Conservation (phyloP, 352 stramenopile genomes). For the Globisporangium sylvaticum region DNA sequence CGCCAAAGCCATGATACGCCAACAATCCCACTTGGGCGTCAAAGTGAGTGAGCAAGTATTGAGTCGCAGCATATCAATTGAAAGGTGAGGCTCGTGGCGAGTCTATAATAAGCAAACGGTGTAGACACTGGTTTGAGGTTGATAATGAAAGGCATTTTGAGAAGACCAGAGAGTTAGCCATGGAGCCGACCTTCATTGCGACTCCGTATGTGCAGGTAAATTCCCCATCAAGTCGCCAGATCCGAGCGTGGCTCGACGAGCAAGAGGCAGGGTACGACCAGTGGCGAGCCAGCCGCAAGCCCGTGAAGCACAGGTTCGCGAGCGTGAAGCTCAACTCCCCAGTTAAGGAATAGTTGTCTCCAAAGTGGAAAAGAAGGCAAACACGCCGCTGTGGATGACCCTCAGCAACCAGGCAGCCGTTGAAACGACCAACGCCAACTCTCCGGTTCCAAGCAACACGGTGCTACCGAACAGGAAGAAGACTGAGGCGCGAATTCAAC, state of each 20-base stretch:
- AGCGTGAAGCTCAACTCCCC: slow-evolving; percentile 50
- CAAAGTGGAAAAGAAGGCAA: neutral
- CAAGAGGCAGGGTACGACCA: slow-evolving; percentile 43
- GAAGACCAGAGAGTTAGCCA: slow-evolving; percentile 14
- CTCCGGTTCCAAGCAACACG: neutral
- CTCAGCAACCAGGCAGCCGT: slow-evolving; percentile 11
- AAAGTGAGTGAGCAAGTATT: neutral
- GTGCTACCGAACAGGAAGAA: neutral
- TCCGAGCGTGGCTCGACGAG: slow-evolving; percentile 51
- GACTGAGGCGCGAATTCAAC: neutral
- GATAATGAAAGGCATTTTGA: slow-evolving; percentile 14
- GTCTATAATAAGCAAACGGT: slow-evolving; percentile 10
- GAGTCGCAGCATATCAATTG: neutral
- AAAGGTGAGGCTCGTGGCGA: neutral
- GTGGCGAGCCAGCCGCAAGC: slow-evolving; percentile 36
- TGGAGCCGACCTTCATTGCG: slow-evolving; percentile 53
- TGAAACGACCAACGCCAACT: neutral
- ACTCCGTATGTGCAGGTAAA: slow-evolving; percentile 45
- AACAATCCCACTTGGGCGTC: neutral
- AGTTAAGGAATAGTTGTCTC: slow-evolving; percentile 15
- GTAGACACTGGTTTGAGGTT: slow-evolving; percentile 5
- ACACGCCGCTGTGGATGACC: slow-evolving; percentile 22
- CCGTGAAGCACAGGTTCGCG: slow-evolving; percentile 39
- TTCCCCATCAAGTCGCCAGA: slow-evolving; percentile 31
- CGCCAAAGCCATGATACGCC: neutral